These are phyloP conservation scores for Talaromyces sp. DNA, from an alignment of 2,329 filamentous ascomycete genomes.

Conservation along the genomic window DNA sequence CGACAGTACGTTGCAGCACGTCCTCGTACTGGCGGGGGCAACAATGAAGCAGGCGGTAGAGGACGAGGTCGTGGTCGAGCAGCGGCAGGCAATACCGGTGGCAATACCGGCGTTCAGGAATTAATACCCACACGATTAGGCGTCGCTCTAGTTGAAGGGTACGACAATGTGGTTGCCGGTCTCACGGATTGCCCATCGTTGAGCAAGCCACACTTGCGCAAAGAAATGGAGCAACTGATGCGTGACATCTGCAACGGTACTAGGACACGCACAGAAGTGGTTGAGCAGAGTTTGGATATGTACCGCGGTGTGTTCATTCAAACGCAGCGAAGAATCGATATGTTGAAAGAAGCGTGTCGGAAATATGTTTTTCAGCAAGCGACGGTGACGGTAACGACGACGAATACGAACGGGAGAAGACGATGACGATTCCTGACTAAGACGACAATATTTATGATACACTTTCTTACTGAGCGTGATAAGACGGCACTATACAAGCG, in stretches of 20 bases:
- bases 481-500: neutral
- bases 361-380: slow-evolving; percentile 46
- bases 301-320: slow-evolving; percentile 84
- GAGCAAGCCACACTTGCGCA: slow-evolving; percentile 91
- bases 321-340: slow-evolving; percentile 69
- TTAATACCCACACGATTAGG: slow-evolving; percentile 92
- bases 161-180: slow-evolving; percentile 89
- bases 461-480: neutral
- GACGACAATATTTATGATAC: neutral
- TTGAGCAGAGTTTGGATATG: slow-evolving; percentile 78
- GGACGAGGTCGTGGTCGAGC: slow-evolving; percentile 25
- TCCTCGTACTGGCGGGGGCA: slow-evolving; percentile 27
- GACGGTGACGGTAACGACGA: slow-evolving; percentile 2
- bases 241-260: slow-evolving; percentile 90
- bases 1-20: slow-evolving; percentile 76
- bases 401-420: slow-evolving; percentile 4
- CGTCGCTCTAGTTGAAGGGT: slow-evolving; percentile 87
- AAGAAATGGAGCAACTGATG: slow-evolving; percentile 98
- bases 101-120: slow-evolving; percentile 58
- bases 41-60: slow-evolving; percentile 2
- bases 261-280: slow-evolving; percentile 68
- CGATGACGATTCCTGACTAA: neutral
- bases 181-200: slow-evolving; percentile 63
- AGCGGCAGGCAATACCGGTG: slow-evolving; percentile 8
- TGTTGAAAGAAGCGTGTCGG: slow-evolving; percentile 57